These are phyloP conservation scores for Brasilioporus rufonigricans DNA, from an alignment of 768 basidiomycete species.

Conservation along the genomic window DNA sequence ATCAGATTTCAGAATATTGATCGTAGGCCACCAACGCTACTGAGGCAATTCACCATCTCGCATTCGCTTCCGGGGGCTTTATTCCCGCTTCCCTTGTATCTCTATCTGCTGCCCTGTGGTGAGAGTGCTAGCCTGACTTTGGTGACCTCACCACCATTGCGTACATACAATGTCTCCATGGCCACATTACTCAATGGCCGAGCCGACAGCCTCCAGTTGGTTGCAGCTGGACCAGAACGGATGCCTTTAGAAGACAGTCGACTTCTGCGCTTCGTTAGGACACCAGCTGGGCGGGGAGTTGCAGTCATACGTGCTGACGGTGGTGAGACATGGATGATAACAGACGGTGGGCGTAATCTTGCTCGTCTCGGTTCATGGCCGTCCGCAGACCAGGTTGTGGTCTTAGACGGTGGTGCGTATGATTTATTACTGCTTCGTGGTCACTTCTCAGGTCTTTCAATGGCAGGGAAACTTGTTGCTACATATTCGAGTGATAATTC, in stretches of 20 bases:
- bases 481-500: slow-evolving; percentile 54
- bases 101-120: slow-evolving; percentile 52
- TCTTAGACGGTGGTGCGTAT: slow-evolving; percentile 59
- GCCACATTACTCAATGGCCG: slow-evolving; percentile 59
- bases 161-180: slow-evolving; percentile 57
- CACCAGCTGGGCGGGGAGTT: slow-evolving; percentile 75
- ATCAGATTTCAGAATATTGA: slow-evolving; percentile 71
- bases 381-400: slow-evolving; percentile 63
- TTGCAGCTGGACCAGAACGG: slow-evolving; percentile 40
- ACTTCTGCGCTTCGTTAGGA: slow-evolving; percentile 66
- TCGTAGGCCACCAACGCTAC: slow-evolving; percentile 78
- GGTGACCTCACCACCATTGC: slow-evolving; percentile 64
- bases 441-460: slow-evolving; percentile 9
- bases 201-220: slow-evolving; percentile 50
- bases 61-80: slow-evolving; percentile 54
- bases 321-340: slow-evolving; percentile 64
- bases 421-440: neutral
- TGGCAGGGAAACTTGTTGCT: slow-evolving; percentile 50
- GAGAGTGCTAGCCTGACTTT: slow-evolving; percentile 48
- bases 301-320: slow-evolving; percentile 59
- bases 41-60: slow-evolving; percentile 72
- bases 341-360: slow-evolving; percentile 46
- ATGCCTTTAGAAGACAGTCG: slow-evolving; percentile 47
- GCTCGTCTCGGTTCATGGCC: slow-evolving; percentile 51
- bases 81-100: slow-evolving; percentile 45